phyloP scores from a whole-genome alignment of 164 flowering plant genomes.

The Vitis vinifera region ASM3070453v1 NC_081817.1:26469501-26470000 shows the following conservation, averaged over 20 bases:
- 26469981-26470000: slow-evolving; percentile 75
- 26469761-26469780: background rate
- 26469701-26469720: background rate
- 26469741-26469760: background rate
- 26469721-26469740: background rate
- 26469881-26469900: slow-evolving; percentile 11
- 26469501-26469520: slow-evolving; percentile 2
- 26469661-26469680: background rate
- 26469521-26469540: background rate
- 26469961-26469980: slow-evolving; percentile 49
- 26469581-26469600: slow-evolving; percentile 12
- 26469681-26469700: slow-evolving; percentile 1
- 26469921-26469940: slow-evolving; percentile 12
- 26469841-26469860: slow-evolving; percentile 39
- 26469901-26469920: slow-evolving; percentile 11
- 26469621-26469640: slow-evolving; percentile 24
- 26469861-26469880: slow-evolving; percentile 28
- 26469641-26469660: background rate
- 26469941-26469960: slow-evolving; percentile 41
- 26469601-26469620: background rate
- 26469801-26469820: slow-evolving; percentile 1
- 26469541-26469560: background rate
- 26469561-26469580: slow-evolving; percentile 13
- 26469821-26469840: slow-evolving; percentile 1
- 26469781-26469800: background rate